These are phyloP conservation scores for Xylaria sp. DNA, from an alignment of 2,329 filamentous ascomycete species.

Conservation along the genomic window DNA sequence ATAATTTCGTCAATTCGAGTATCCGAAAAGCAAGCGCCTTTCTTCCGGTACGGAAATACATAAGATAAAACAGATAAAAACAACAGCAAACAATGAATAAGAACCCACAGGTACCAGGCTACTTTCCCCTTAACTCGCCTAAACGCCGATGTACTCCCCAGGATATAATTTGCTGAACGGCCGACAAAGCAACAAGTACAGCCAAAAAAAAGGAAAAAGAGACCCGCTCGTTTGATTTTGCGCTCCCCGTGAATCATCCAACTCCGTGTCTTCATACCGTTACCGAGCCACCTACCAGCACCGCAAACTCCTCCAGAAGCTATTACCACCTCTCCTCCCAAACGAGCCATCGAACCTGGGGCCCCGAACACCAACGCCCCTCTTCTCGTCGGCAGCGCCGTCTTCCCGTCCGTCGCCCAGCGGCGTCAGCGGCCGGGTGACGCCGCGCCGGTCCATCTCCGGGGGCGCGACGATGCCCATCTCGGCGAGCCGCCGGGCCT, in stretches of 20 bases:
- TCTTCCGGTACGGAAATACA: neutral
- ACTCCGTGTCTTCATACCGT: neutral
- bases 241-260: neutral
- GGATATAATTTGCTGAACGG: constrained; percentile 32
- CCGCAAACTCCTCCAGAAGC: constrained; percentile 67
- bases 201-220: neutral
- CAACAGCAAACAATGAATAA: neutral
- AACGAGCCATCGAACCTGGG: constrained; percentile 58
- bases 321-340: constrained; percentile 54
- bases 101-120: neutral
- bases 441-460: constrained; percentile 61
- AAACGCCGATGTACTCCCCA: constrained; percentile 30
- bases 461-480: constrained; percentile 58
- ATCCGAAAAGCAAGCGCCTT: neutral
- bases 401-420: constrained; percentile 53
- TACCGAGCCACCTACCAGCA: constrained; percentile 59
- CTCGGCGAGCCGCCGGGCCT: constrained; percentile 64
- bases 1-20: neutral
- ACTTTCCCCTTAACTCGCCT: neutral
- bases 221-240: neutral
- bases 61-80: neutral
- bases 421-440: constrained; percentile 69
- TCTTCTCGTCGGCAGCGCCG: constrained; percentile 56
- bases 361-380: constrained; percentile 48
- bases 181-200: constrained; percentile 16